A percentile compares a stretch with the other conserved stretches of the same genome.
phyloP scores from a whole-genome alignment of 306 rosid genomes.

The Cucumis melo region DNA sequence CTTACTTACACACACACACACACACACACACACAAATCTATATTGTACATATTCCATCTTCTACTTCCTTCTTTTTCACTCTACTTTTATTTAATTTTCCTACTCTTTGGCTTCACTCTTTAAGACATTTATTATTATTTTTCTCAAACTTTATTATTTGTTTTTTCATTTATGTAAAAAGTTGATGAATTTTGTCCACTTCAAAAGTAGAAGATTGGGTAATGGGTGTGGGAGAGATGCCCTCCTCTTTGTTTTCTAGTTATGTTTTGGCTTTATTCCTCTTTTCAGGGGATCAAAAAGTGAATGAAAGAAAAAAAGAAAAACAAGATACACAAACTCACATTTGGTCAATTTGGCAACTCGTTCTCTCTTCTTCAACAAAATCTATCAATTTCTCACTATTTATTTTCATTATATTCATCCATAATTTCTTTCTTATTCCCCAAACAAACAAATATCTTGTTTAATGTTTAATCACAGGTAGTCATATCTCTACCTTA shows the following conservation, averaged over 20 bases:
- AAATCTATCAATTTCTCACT: background rate
- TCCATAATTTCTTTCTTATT: no score
- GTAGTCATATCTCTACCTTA: no score
- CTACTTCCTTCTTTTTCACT: background rate
- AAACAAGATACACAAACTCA: no score
- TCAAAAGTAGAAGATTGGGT: background rate
- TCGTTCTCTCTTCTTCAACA: background rate
- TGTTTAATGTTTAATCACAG: no score
- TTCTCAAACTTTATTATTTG: background rate
- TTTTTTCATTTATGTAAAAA: background rate
- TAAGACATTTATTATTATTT: background rate
- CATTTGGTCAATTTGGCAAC: background rate
- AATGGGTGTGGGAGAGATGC: background rate
- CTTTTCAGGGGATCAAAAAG: background rate
- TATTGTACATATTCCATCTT: background rate
- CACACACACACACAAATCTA: no score
- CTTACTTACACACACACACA: no score
- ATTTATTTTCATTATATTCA: background rate
- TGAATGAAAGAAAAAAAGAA: background rate
- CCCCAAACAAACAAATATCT: no score
- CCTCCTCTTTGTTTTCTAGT: background rate
- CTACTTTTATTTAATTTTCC: background rate
- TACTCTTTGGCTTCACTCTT: background rate
- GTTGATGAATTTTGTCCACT: background rate
- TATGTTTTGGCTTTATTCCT: background rate